Evolutionary conservation across 441 rosid species (phyloP), one percentile per base, ranked within the genome.

Genomic region (Populus hybrid): DNA sequence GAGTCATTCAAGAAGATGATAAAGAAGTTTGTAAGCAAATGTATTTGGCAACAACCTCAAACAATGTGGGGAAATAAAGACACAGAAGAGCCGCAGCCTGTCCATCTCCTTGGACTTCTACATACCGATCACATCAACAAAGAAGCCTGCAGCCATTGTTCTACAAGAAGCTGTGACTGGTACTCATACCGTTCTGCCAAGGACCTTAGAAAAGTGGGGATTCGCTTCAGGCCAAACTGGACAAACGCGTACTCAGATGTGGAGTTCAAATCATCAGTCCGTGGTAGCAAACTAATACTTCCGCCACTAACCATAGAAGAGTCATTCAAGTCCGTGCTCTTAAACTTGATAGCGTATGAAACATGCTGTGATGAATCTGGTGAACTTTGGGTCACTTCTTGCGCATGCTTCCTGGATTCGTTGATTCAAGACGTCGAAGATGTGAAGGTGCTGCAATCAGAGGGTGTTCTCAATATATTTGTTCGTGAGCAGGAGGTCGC

Each of bases 401-500:
- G 3, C 32, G 32, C 32, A 3, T 30, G 32, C 32, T 30, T 30
- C 32, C 32, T 30, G 3, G 81, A 85, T 68, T 68, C 72, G 1
- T 67, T 83, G 12, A 82, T 86, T 3, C 73, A 74, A 12, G 84
- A 82, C 9, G 82, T 85, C 0, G 67, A 30, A 57, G 79, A 64
- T 23, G 71, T 85, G 21, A 70, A 79, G n/a, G 42, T 46, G 19
- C 57, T 46, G 19, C 57, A 73, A 5, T 38, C 40, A 0, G 53
- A 72, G 8, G 53, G 83, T 2, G 50, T 83, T 7, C 21, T 38
- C 34, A 75, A 81, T 24, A 3, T 38, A 0, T 57, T 83, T 2
- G 82, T 82, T 1, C 79, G 86, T 46, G 82, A 81, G 42, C 50
- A 81, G 36, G 74, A 82, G 28, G 85, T 82, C 8, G 85, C 79